Evolutionary conservation across 164 flowering plant species (phyloP), one percentile per base, ranked within the genome.

Genomic region (Tinospora cordifolia): DNA sequence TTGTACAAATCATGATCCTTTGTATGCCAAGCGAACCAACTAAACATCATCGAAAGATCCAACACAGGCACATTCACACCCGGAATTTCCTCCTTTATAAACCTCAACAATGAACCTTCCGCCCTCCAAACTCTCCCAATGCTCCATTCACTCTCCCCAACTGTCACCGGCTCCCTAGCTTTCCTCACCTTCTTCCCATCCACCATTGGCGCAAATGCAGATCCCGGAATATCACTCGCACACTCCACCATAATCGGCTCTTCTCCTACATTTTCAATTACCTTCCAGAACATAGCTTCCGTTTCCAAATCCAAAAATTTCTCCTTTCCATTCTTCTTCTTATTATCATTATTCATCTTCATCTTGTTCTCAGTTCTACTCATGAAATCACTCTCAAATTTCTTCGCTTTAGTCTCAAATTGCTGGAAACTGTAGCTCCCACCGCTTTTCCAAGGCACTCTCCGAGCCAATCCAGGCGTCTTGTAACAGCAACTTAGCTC

Each of bases 1-100:
- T 97, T 89, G 71, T 92, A 98, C 80, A 95, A 80, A 69, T 95
- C 99, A 79, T 95, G 98, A 78, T 95, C 99, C 80, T 95, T 98
- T 3, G 86, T 97, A 84, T 95, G 99, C 99, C 99, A 95, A 75
- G 99, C 99, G 74, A 92, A 95, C 98, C 98, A 95, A 62, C 97
- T 90, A 71, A 95, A 95, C 89, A 95, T 70, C 99, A 95, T 95
- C 0, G 92, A 96, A 17, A 91, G 65, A 75, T 92, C 91, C 59
- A 95, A 86, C 97, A 95, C 91, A 2, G 99, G 97, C 1, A 97
- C 92, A 39, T 96, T 95, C 17, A 95, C 99, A 1, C 98, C 99
- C 0, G 97, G 92, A 44, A 95, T 92, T 70, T 92, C 98, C 89
- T 95, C 96, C 87, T 89, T 87, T 98, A 95, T 90, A 67, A 88